Evolutionary conservation across 371 early-diverging fungal genomes (phyloP).

Genomic region (Umbelopsis sp.): DNA sequence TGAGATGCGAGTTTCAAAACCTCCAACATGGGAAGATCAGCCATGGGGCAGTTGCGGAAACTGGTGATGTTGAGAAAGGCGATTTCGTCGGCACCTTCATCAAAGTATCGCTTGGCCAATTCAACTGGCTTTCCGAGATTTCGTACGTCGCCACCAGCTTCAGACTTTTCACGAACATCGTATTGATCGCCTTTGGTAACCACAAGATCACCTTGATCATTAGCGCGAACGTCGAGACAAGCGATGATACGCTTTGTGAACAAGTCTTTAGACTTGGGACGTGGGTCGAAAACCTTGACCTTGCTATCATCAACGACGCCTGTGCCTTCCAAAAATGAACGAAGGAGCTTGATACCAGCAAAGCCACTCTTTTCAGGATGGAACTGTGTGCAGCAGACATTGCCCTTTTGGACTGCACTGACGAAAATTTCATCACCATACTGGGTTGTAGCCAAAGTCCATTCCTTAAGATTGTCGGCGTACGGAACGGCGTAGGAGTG

Average conservation of each 20-base stretch:
- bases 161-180: constrained; percentile 87
- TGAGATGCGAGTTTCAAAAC: constrained; percentile 87
- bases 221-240: constrained; percentile 95
- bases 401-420: constrained; percentile 79
- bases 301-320: constrained; percentile 40
- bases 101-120: constrained; percentile 88
- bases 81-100: constrained; percentile 97
- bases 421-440: constrained; percentile 90
- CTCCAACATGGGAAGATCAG: constrained; percentile 94
- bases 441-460: constrained; percentile 79
- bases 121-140: constrained; percentile 97
- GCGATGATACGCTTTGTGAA: constrained; percentile 93
- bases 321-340: constrained; percentile 74
- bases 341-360: constrained; percentile 83
- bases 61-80: constrained; percentile 97
- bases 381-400: constrained; percentile 95
- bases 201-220: constrained; percentile 95
- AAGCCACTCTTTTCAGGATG: constrained; percentile 97
- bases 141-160: constrained; percentile 73
- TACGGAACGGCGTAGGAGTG: constrained; percentile 92
- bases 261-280: constrained; percentile 46
- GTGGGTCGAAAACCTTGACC: constrained; percentile 30
- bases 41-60: constrained; percentile 90
- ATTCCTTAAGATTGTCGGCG: constrained; percentile 51
- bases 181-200: constrained; percentile 99